A percentile compares a stretch with the other conserved stretches of the same genome.
Conservation (phyloP, 2,329 filamentous ascomycete genomes). For the Tolypocladium ovalisporum region DNA sequence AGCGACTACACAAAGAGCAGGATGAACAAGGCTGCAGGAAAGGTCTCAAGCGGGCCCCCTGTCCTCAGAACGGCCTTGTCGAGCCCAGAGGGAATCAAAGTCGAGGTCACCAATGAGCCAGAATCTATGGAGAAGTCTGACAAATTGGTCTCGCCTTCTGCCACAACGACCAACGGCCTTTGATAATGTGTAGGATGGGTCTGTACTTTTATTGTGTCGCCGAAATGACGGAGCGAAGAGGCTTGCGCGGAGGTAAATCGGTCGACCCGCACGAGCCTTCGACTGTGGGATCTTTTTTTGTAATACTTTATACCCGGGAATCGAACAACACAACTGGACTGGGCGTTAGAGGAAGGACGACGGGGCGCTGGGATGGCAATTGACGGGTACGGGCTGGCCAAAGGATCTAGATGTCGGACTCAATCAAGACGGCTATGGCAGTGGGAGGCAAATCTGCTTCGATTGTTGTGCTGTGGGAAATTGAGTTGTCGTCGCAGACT, state of each 20-base stretch:
- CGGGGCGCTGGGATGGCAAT: background rate
- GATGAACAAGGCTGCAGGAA: conserved; percentile 40
- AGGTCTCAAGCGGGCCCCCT: conserved; percentile 15
- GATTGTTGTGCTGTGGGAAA: background rate
- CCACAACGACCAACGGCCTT: conserved; percentile 14
- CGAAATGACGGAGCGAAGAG: background rate
- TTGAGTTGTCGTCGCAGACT: background rate
- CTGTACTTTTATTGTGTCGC: conserved; percentile 8
- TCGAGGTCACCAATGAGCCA: conserved; percentile 21
- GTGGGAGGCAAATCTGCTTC: background rate
- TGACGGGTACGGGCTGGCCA: background rate
- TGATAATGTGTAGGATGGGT: conserved; percentile 12
- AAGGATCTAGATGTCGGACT: background rate
- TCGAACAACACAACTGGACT: background rate
- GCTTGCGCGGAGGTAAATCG: background rate
- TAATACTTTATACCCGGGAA: background rate
- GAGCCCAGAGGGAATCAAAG: conserved; percentile 24
- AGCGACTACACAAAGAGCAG: conserved; percentile 54
- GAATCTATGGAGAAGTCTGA: conserved; percentile 16
- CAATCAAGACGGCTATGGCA: background rate
- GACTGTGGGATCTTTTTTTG: background rate
- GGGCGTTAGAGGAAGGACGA: background rate
- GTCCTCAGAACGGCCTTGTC: conserved; percentile 22
- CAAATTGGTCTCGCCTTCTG: conserved; percentile 11
- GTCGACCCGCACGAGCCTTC: background rate